Percentiles rank a stretch among this genome's conserved stretches.
phyloP scores from a whole-genome alignment of 192 early-diverging fungal genomes.

The Borealophlyctis nickersoniae region DNA sequence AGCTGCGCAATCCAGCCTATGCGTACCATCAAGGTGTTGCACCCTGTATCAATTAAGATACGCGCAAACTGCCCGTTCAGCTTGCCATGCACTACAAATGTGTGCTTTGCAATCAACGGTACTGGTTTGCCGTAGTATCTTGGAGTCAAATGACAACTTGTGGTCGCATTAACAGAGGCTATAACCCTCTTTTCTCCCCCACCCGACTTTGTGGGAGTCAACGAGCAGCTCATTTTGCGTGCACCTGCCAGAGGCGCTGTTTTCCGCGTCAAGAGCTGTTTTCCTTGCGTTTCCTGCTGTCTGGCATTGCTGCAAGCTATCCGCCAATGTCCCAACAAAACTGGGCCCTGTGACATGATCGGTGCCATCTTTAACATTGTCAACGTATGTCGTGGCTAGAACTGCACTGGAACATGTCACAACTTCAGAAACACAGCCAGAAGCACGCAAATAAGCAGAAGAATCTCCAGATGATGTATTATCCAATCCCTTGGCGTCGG shows the following conservation, averaged over 20 bases:
- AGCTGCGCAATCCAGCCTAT: not conserved
- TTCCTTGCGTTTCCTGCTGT: too few relatives aligned
- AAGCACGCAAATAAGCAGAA: not conserved
- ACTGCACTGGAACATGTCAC: not conserved
- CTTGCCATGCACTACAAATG: not conserved
- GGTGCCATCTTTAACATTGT: too few relatives aligned
- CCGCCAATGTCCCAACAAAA: too few relatives aligned
- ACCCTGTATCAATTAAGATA: not conserved
- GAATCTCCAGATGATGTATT: not conserved
- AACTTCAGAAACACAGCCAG: not conserved
- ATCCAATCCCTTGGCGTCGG: not conserved
- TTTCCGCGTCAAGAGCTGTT: too few relatives aligned
- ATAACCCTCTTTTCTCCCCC: not conserved
- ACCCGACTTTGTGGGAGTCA: not conserved
- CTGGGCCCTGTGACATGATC: too few relatives aligned
- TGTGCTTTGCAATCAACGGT: not conserved
- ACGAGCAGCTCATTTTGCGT: too few relatives aligned
- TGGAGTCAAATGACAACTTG: not conserved
- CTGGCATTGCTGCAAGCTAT: too few relatives aligned
- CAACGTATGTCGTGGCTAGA: too few relatives aligned
- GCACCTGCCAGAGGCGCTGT: too few relatives aligned
- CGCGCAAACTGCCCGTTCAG: not conserved
- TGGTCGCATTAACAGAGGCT: not conserved
- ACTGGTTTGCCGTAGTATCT: not conserved
- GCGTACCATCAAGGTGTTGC: conserved; percentile 3